phyloP scores from a whole-genome alignment of 441 rosid species.

The Cnidoscolus chayamansa region DNA sequence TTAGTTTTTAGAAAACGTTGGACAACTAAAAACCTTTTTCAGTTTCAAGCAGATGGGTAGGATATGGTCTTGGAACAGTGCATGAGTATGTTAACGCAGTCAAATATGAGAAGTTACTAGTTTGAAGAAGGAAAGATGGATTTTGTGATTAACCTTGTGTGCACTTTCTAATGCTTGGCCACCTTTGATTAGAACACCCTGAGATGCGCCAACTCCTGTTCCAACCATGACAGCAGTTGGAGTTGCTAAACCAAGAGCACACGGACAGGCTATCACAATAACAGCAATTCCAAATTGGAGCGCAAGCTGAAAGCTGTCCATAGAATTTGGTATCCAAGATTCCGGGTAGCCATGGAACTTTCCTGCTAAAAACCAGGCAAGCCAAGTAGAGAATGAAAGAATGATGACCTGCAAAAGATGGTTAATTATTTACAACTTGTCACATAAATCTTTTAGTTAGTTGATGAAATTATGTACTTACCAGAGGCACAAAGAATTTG shows the following conservation, averaged over 20 bases:
- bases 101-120: not conserved
- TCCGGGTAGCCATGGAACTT: conserved; percentile 67
- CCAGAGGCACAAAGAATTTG: conserved; percentile 84
- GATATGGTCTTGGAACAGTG: not conserved
- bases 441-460: not conserved
- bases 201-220: conserved; percentile 95
- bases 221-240: conserved; percentile 99
- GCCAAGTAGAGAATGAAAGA: conserved; percentile 87
- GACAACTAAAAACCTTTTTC: not conserved
- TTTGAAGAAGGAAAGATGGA: not conserved
- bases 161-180: conserved; percentile 90
- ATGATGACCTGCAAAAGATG: conserved; percentile 52
- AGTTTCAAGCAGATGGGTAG: not conserved
- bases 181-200: conserved; percentile 87
- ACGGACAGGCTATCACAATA: conserved; percentile 96
- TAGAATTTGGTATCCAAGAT: conserved; percentile 83
- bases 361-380: conserved; percentile 80
- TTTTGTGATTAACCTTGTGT: conserved; percentile 52
- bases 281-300: conserved; percentile 95
- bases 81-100: not conserved
- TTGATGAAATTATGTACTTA: conserved; percentile 19
- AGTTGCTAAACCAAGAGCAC: conserved; percentile 92
- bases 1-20: not conserved
- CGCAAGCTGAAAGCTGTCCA: conserved; percentile 90
- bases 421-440: not conserved